These are phyloP conservation scores for Dovyalis caffra DNA, from an alignment of 345 rosid species.

Conservation along the genomic window DNA sequence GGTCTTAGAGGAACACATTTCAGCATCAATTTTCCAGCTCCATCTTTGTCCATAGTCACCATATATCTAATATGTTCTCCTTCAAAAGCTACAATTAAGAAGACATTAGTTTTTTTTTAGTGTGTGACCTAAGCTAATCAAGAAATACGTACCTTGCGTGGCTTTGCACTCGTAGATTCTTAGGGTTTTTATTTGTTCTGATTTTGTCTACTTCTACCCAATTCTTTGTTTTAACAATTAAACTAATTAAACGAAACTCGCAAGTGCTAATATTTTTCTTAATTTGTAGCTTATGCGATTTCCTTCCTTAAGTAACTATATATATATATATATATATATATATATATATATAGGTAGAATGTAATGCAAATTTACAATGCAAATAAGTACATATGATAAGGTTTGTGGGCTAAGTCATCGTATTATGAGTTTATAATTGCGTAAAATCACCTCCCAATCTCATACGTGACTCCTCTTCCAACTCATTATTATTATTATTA, in stretches of 20 bases:
- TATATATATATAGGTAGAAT: no score
- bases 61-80: background rate
- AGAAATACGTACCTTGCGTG: background rate
- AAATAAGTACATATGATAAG: no score
- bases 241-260: background rate
- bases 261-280: no score
- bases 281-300: no score
- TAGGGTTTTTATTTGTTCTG: background rate
- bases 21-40: slow-evolving; percentile 34
- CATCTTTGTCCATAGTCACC: slow-evolving; percentile 22
- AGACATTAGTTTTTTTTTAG: background rate
- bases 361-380: no score
- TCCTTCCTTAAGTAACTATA: no score
- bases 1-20: slow-evolving; percentile 31
- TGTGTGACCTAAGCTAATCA: background rate
- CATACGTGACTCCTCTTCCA: no score
- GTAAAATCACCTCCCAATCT: no score
- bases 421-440: no score
- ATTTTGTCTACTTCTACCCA: background rate
- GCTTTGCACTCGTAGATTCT: background rate
- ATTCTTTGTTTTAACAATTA: background rate
- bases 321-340: no score
- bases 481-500: no score
- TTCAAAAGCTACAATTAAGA: background rate
- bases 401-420: no score